Evolutionary conservation across 192 early-diverging fungal genomes (phyloP).

Genomic region (Backusella parvicylindrica): DNA sequence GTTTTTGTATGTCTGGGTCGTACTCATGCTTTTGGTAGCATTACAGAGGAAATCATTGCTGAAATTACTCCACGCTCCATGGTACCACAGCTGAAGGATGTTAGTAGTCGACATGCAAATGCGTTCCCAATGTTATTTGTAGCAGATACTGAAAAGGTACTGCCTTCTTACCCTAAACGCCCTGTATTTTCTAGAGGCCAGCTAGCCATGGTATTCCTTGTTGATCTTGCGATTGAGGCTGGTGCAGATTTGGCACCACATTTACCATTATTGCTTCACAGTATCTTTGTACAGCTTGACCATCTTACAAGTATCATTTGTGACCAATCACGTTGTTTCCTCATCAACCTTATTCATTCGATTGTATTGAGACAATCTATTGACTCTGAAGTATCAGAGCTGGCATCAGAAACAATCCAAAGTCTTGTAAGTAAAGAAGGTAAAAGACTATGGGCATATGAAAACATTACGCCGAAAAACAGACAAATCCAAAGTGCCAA

Average conservation of each 20-base stretch:
- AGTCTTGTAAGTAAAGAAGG: conserved; percentile 65
- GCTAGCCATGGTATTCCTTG: conserved; percentile 72
- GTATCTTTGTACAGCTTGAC: conserved; percentile 82
- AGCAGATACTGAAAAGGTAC: conserved; percentile 66
- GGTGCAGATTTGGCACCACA: conserved; percentile 59
- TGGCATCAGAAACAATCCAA: conserved; percentile 42
- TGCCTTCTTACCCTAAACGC: conserved; percentile 58
- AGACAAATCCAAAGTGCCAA: conserved; percentile 37
- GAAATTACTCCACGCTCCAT: conserved; percentile 71
- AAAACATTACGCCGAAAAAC: conserved; percentile 64
- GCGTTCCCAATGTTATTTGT: conserved; percentile 49
- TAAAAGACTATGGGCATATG: conserved; percentile 75
- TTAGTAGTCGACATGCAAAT: conserved; percentile 25
- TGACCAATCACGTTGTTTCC: conserved; percentile 68
- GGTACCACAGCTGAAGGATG: conserved; percentile 51
- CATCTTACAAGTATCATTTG: conserved; percentile 71
- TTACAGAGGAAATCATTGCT: conserved; percentile 62
- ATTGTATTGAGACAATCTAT: conserved; percentile 61
- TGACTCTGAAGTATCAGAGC: conserved; percentile 46
- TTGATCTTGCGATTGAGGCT: conserved; percentile 76
- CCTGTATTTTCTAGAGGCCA: conserved; percentile 75
- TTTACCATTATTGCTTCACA: conserved; percentile 70
- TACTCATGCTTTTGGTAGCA: conserved; percentile 49
- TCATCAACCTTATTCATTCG: conserved; percentile 76
- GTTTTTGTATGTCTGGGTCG: conserved; percentile 72